These are phyloP conservation scores for Fusarium falciforme DNA, from an alignment of 2,329 filamentous ascomycete species.

Conservation along the genomic window DNA sequence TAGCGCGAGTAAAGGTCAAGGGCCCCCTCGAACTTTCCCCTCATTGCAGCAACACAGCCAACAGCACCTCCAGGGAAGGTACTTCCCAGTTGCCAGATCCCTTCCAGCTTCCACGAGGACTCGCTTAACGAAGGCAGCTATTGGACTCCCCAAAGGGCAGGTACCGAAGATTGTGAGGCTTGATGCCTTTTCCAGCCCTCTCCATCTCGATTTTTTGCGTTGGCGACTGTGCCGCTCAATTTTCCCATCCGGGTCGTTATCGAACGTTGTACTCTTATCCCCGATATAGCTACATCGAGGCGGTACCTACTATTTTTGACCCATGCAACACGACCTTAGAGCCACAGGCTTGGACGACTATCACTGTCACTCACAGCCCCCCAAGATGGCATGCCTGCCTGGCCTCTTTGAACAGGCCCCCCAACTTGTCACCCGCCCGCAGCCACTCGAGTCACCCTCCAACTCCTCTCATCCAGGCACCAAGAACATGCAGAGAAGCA, in stretches of 20 bases:
- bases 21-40: not conserved
- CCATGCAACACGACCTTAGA: constrained; percentile 26
- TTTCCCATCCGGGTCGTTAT: not conserved
- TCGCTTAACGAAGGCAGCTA: not conserved
- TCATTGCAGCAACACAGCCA: not conserved
- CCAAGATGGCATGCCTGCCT: constrained; percentile 9
- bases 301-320: constrained; percentile 11
- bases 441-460: constrained; percentile 26
- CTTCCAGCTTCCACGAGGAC: not conserved
- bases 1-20: not conserved
- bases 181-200: not conserved
- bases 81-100: not conserved
- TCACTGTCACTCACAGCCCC: constrained; percentile 34
- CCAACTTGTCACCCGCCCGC: constrained; percentile 24
- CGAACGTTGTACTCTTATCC: constrained; percentile 11
- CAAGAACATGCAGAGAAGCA: constrained; percentile 32
- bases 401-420: constrained; percentile 14
- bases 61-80: not conserved
- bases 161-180: not conserved
- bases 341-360: constrained; percentile 17
- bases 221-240: constrained; percentile 9
- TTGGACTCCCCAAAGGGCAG: not conserved
- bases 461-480: constrained; percentile 16
- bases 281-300: constrained; percentile 9
- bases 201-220: not conserved